Base-by-base conservation (phyloP, 495 filamentous ascomycete species). In the Emericellopsis terricola region DNA sequence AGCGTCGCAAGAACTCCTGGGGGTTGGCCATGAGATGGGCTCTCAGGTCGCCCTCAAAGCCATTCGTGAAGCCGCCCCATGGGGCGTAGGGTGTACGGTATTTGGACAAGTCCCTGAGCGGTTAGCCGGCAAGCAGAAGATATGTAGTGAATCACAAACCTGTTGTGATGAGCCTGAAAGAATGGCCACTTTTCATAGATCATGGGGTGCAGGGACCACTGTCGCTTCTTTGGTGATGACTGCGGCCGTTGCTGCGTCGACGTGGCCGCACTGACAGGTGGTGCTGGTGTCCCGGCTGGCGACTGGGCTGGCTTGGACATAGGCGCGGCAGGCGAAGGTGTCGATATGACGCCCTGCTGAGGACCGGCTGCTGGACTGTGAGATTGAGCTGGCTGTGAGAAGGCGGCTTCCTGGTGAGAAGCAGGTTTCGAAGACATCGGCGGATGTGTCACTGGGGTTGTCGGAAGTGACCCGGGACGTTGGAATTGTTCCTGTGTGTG, bases 11-110 rank as follows among this genome's bases (percentile, higher is more conserved):
- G 8, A 24, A 4, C 8, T 29, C 35, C 1, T 38, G 13, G 11
- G 20, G 15, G 15, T 21, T 26, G 10, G 28, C 29, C 38, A 59
- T 49, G 36, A 66, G 37, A 38, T 68, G 62, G 4, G 55, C 56
- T 19, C 55, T 45, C 4, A 65, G 43, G 10, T 55, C 62, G 10
- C 62, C 65, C 39, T 68, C 62, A 29, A 69, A 71, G 3, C 65
- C 65, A 36, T 71, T 69, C 9, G 62, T 64, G 39, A 69, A 69
- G 0, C 64, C 67, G 19, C 59, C 60, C 47, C 54, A 58, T 8
- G 44, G 48, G 17, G 57, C 55, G 39, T 71, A 71, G 10, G 65
- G 67, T 2, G 64, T 66, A 20, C 57, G 55, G 41, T 71, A 62
- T 18, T 50, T 52, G 0, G 52, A 50, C n/a, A 56, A 45, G 39